A percentile compares a stretch with the other conserved stretches of the same genome.
Evolutionary conservation across 257 asterid genomes (phyloP).

Genomic region (Solanum clarkiae): DNA sequence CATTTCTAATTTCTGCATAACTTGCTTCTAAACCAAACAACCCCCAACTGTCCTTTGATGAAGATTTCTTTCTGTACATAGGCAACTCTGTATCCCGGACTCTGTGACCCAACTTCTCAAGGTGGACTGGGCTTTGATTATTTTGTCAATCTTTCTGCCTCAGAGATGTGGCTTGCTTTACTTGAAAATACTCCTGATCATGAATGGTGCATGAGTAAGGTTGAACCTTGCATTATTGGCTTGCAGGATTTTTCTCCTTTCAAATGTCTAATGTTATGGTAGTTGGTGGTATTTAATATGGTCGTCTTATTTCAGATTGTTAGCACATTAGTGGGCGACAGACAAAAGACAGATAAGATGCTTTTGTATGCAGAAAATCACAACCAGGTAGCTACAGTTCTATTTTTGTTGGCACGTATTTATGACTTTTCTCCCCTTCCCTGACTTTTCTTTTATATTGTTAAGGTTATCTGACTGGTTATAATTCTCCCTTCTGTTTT

Average conservation of each 20-base stretch:
- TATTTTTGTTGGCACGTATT: neutral
- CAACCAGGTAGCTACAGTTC: slow-evolving; percentile 54
- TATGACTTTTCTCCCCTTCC: neutral
- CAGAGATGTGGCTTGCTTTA: slow-evolving; percentile 77
- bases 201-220: slow-evolving; percentile 97
- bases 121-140: slow-evolving; percentile 98
- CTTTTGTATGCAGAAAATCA: slow-evolving; percentile 91
- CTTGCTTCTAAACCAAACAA: neutral
- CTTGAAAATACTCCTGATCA: slow-evolving; percentile 67
- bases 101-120: slow-evolving; percentile 75
- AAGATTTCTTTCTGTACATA: slow-evolving; percentile 21
- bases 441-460: neutral
- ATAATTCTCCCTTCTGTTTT: slow-evolving; percentile 12
- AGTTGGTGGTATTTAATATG: neutral
- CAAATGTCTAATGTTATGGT: neutral
- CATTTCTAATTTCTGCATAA: neutral
- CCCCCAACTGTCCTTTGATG: neutral
- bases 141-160: slow-evolving; percentile 78
- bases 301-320: slow-evolving; percentile 45
- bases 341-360: slow-evolving; percentile 52
- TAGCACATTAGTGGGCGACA: slow-evolving; percentile 51
- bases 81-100: slow-evolving; percentile 94
- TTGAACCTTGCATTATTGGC: slow-evolving; percentile 10
- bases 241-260: neutral
- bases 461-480: neutral